These are phyloP conservation scores for Neoboletus brunneissimus DNA, from an alignment of 768 basidiomycete species.

Conservation along the genomic window DNA sequence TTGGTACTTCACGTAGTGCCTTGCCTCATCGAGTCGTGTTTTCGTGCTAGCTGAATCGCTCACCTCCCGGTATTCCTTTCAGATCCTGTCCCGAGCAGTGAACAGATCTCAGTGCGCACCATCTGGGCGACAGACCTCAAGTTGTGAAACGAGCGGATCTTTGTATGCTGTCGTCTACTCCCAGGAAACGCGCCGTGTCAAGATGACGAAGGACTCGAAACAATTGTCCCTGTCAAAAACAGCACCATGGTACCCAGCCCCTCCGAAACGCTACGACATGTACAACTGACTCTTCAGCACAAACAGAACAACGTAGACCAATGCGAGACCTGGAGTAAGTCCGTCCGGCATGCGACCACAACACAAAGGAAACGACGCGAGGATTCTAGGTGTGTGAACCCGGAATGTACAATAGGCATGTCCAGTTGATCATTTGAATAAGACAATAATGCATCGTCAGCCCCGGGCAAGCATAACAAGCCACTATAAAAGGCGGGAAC, in stretches of 20 bases:
- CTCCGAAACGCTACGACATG: constrained; percentile 48
- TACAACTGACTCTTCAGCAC: constrained; percentile 73
- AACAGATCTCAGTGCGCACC: background rate
- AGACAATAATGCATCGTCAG: background rate
- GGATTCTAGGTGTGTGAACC: constrained; percentile 49
- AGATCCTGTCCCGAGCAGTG: background rate
- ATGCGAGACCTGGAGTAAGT: background rate
- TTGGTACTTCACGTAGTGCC: background rate
- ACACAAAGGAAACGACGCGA: constrained; percentile 57
- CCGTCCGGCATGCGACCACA: constrained; percentile 54
- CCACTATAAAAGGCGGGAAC: background rate
- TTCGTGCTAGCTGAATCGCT: background rate
- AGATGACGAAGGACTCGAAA: background rate
- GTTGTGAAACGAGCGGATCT: background rate
- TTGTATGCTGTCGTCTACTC: background rate
- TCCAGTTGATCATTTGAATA: background rate
- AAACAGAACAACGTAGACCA: background rate
- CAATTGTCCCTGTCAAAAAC: background rate
- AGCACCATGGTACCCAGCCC: background rate
- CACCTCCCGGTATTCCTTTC: background rate
- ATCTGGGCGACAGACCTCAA: background rate
- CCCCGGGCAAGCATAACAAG: background rate
- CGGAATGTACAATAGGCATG: constrained; percentile 54
- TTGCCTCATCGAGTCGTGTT: background rate
- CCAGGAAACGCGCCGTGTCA: background rate